These are phyloP conservation scores for Zea mays DNA, from an alignment of 176 grass and related monocot genomes.

Conservation along the genomic window Zm-B73-REFERENCE-NAM-5.0 NC_050097.1:21851001-21851500, in stretches of 20 bases:
- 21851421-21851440: slow-evolving; percentile 45
- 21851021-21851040: too few relatives aligned
- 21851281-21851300: slow-evolving; percentile 5
- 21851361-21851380: slow-evolving; percentile 59
- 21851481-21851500: slow-evolving; percentile 37
- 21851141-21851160: slow-evolving; percentile 64
- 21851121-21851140: slow-evolving; percentile 61
- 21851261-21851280: not conserved
- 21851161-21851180: slow-evolving; percentile 60
- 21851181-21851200: slow-evolving; percentile 56
- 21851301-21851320: slow-evolving; percentile 22
- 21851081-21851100: too few relatives aligned
- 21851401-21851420: slow-evolving; percentile 70
- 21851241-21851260: slow-evolving; percentile 59
- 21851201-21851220: slow-evolving; percentile 56
- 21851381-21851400: slow-evolving; percentile 77
- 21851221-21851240: slow-evolving; percentile 67
- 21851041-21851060: too few relatives aligned
- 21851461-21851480: slow-evolving; percentile 49
- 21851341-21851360: slow-evolving; percentile 63
- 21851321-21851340: slow-evolving; percentile 52
- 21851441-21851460: slow-evolving; percentile 57
- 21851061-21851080: too few relatives aligned
- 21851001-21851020: not conserved
- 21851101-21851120: slow-evolving; percentile 28